Evolutionary conservation across 192 early-diverging fungal genomes (phyloP), one percentile per base, ranked within the genome.

Genomic region (Oehlia diaphana): DNA sequence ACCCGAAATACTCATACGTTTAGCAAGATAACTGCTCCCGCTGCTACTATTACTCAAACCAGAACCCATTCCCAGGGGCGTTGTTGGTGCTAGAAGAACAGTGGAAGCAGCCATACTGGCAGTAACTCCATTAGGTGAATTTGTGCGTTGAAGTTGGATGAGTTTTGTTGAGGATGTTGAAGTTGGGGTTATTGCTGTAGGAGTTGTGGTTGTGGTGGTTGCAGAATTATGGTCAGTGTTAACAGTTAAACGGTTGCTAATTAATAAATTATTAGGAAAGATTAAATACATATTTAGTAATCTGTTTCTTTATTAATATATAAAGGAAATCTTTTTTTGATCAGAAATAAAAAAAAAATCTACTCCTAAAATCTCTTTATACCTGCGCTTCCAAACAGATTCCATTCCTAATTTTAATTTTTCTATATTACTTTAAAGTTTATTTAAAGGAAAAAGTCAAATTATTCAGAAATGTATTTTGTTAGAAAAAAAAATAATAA

Each of bases 91-190:
- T n/a, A 79, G 7, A 37, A 79, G 37, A 62, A 79, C 77, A 35
- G 77, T 28, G 26, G 77, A 79, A n/a, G 77, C 44, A 19, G 74
- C 4, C 9, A 76, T 76, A 19, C 19, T 64, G 2, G 37, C 37
- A 37, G 74, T 76, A 9, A 72, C 44, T n/a, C 66, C 66, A 79
- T 79, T 79, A 4, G 77, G 77, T 10, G 77, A 79, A 44, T 21
- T 70, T 53, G 77, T 79, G 8, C 77, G 77, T 70, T 79, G 63
- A 63, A 79, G 77, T 79, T 79, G 77, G 26, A 79, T 79, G 16
- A 79, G 77, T 79, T 79, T 79, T 61, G 77, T 70, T 10, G 77
- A 79, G 4, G 77, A 42, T 33, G 77, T 33, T 16, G 65, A 50
- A 21, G 77, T 63, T 68, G 77, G 50, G 58, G 77, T 79, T 23